Conservation (phyloP, 306 rosid species). For the Citrullus mucosospermus region DNA sequence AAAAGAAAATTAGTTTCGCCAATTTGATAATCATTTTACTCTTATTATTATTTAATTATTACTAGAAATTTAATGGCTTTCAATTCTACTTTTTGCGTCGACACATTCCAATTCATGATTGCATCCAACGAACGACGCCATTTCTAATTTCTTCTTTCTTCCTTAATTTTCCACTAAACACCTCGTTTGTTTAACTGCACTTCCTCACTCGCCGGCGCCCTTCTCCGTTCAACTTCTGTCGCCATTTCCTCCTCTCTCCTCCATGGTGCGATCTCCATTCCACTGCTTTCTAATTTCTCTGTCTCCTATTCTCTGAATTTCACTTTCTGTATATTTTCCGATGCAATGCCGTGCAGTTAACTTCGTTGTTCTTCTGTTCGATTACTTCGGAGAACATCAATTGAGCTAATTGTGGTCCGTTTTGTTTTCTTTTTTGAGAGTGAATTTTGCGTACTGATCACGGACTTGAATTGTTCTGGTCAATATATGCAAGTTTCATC, state of each 20-base stretch:
- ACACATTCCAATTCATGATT: constrained; percentile 6
- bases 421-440: background rate
- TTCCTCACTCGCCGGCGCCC: background rate
- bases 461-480: background rate
- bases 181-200: background rate
- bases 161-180: background rate
- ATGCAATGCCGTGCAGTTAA: background rate
- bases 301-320: background rate
- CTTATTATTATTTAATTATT: background rate
- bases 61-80: constrained; percentile 3
- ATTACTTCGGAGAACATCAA: background rate
- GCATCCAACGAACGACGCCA: constrained; percentile 10
- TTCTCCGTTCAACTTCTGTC: background rate
- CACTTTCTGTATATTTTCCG: background rate
- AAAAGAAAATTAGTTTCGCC: background rate
- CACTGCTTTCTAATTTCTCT: background rate
- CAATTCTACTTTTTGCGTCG: constrained; percentile 4
- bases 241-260: background rate
- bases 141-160: background rate
- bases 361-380: background rate
- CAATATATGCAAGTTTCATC: background rate
- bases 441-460: background rate
- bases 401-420: background rate
- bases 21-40: background rate
- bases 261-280: constrained; percentile 4